phyloP scores from a whole-genome alignment of 371 early-diverging fungal species.

The Basidiobolus heterosporus region DNA sequence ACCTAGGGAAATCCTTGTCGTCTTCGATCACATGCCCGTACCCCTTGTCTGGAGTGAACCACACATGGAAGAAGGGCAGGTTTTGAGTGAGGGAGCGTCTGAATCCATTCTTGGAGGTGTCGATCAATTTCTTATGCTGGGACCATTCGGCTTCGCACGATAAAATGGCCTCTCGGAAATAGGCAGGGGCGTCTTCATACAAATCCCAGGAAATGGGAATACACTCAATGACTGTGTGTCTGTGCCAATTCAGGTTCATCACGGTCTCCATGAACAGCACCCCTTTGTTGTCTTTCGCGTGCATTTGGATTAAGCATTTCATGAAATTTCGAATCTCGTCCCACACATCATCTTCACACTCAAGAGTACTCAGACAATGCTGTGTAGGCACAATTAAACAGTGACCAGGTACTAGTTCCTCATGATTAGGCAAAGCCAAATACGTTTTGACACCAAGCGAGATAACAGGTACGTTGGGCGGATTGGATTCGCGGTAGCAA shows the following conservation, averaged over 20 bases:
- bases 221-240: constrained; percentile 79
- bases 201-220: constrained; percentile 70
- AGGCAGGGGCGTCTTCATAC: constrained; percentile 65
- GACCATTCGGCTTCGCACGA: constrained; percentile 75
- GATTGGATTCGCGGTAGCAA: constrained; percentile 46
- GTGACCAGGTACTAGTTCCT: constrained; percentile 67
- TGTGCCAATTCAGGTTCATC: constrained; percentile 42
- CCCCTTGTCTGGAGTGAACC: constrained; percentile 77
- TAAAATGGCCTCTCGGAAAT: constrained; percentile 69
- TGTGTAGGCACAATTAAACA: constrained; percentile 81
- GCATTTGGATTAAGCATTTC: constrained; percentile 82
- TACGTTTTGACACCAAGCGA: constrained; percentile 62
- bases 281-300: constrained; percentile 41
- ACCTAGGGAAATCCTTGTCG: constrained; percentile 48
- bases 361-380: constrained; percentile 63
- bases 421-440: constrained; percentile 55
- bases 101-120: constrained; percentile 52
- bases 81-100: constrained; percentile 48
- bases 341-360: constrained; percentile 83
- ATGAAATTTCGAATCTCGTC: constrained; percentile 86
- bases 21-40: constrained; percentile 93
- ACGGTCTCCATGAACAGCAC: constrained; percentile 84
- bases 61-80: constrained; percentile 90
- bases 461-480: constrained; percentile 57
- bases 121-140: constrained; percentile 76